Evolutionary conservation across 306 rosid species (phyloP), one percentile per base, ranked within the genome.

Genomic region (Cicer arietinum): DNA sequence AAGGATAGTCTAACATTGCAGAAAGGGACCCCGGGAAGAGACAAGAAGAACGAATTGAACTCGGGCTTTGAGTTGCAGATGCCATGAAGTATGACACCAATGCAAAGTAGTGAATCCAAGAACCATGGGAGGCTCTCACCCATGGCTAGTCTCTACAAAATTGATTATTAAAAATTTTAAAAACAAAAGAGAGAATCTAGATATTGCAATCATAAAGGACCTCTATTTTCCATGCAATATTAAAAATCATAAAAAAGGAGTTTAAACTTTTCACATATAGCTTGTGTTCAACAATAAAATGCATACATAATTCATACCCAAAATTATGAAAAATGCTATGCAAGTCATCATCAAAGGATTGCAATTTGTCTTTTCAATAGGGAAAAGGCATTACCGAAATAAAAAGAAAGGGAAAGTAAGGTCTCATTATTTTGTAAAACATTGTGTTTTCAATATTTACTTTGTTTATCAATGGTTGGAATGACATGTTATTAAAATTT

Each of bases 1-100:
- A 83, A 70, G 73, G 85, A 81, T 56, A 90, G 79, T 71, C 86
- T 83, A 77, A 90, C 80, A 80, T 88, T 88, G 69, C 62, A 60
- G 74, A 80, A 47, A 10, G 88, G 88, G 12, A 82, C 9, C 69
- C 89, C 85, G 1, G 85, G 80, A 43, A 85, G 67, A 65, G 91
- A 87, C 71, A 91, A 67, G 57, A 64, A 52, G 79, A 71, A 86
- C 53, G 90, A 90, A 84, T 86, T 94, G 80, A 85, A 85, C 78
- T 90, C 89, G 0, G 96, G 99, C 79, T 85, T 90, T 10, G 96
- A 81, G 40, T 76, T 88, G 87, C 88, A 89, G 63, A 90, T 63
- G 22, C 97, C 96, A 59, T 94, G 97, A 83, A 94, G 92, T 82
- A 94, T 90, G 84, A 90, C 85, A 18, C 99, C 93, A 2, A 81